Evolutionary conservation across 805 yeast species (phyloP), one percentile per base, ranked within the genome.

Genomic region (Metschnikowia matae): DNA sequence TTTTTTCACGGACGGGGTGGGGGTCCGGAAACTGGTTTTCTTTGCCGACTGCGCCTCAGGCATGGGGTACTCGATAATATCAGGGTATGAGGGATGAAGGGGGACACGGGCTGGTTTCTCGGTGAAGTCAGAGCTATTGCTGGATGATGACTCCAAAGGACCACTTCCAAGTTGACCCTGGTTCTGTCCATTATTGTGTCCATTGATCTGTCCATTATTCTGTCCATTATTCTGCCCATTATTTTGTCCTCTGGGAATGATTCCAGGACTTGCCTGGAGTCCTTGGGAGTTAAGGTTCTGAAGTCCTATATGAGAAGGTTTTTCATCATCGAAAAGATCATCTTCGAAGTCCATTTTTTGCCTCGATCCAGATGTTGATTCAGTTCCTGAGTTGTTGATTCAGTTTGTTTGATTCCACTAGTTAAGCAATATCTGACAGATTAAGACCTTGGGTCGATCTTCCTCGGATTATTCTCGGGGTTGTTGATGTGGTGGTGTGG

Each of bases 311-410:
- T 26, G 54, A 14, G 17, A 39, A 33, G 45, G 48, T 34, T 51
- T 54, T 17, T 55, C 57, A 44, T 52, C 60, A 26, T 56, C 60
- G 33, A 57, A 57, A 10, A 57, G 51, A 38, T 57, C 60, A 53
- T 57, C 60, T 35, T 57, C 59, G 49, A 44, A 48, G 26, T 44
- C 33, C 46, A 44, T 44, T 14, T 26, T 21, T 21, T 18, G 20
- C 20, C 23, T 26, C 29, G 29, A 26, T 8, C 3, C 29, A 26
- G 29, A 8, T 26, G 4, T 23, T 23, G 29, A 8, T 8, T 23
- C 29, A 8, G 10, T 23, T 23, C 7, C 17, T 17, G 21, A 13
- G 5, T 5, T 39, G 14, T 40, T 40, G 42, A 7, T 40, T 23
- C 35, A 26, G 4, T 8, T 26, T 8, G 11, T 8, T 26, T 26